These are phyloP conservation scores for Cryptococcus amylolentus DNA, from an alignment of 1,284 basidiomycete species.

Conservation along the genomic window DNA sequence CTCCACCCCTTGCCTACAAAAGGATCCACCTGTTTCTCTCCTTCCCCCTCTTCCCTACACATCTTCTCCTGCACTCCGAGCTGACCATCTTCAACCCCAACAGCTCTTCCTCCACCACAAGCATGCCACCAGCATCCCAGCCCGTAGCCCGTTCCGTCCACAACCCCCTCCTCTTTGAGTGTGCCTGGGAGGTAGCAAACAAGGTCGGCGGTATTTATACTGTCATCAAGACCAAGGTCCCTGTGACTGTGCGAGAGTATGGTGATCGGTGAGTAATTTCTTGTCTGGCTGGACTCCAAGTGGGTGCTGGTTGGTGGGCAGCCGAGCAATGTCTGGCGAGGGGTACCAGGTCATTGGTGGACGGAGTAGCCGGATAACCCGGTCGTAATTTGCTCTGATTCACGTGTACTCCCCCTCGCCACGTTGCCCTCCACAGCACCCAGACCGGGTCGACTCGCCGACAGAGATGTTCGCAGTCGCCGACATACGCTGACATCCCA, in stretches of 20 bases:
- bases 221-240: conserved; percentile 98
- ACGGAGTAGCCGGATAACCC: too few species aligned
- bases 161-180: conserved; percentile 77
- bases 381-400: too few species aligned
- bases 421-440: neutral
- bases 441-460: neutral
- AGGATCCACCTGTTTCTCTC: neutral
- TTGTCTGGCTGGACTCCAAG: neutral
- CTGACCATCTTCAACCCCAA: neutral
- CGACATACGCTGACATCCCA: neutral
- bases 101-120: neutral
- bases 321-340: neutral
- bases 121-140: conserved; percentile 3
- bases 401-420: neutral
- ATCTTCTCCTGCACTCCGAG: neutral
- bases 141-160: conserved; percentile 63
- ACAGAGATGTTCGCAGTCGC: neutral
- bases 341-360: too few species aligned
- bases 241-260: conserved; percentile 90
- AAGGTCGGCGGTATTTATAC: conserved; percentile 99
- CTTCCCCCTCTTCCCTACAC: neutral
- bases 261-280: conserved; percentile 43
- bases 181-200: conserved; percentile 92
- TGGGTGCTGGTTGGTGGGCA: neutral
- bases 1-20: neutral